phyloP scores from a whole-genome alignment of 208 protist species.

The Zelonia costaricensis region DNA sequence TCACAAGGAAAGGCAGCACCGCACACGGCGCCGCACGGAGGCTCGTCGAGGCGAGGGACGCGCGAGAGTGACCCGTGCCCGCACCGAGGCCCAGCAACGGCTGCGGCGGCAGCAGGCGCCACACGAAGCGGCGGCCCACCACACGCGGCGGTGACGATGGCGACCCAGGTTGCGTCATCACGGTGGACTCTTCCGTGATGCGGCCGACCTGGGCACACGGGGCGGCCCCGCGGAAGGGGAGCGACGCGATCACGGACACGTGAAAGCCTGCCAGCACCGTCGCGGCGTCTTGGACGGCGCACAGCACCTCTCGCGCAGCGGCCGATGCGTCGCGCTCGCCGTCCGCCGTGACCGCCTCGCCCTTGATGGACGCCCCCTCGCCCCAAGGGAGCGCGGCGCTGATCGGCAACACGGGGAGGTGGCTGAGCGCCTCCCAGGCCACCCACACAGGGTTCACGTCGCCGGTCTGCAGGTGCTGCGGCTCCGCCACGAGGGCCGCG shows the following conservation, averaged over 20 bases:
- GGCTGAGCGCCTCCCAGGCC: slow-evolving; percentile 53
- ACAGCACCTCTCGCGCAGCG: slow-evolving; percentile 1
- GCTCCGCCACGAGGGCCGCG: slow-evolving; percentile 50
- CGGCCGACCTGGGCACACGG: slow-evolving; percentile 29
- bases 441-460: slow-evolving; percentile 58
- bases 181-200: slow-evolving; percentile 20
- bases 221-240: slow-evolving; percentile 36
- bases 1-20: slow-evolving; percentile 45
- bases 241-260: slow-evolving; percentile 44
- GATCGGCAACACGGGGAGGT: slow-evolving; percentile 36
- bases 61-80: neutral
- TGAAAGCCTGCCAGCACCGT: slow-evolving; percentile 16
- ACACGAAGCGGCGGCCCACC: slow-evolving; percentile 26
- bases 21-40: neutral
- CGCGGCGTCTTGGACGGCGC: neutral
- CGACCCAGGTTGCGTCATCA: neutral
- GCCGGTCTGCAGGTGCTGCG: slow-evolving; percentile 7
- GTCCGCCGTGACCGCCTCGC: neutral
- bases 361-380: neutral
- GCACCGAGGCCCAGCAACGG: neutral
- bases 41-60: neutral
- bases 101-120: slow-evolving; percentile 27
- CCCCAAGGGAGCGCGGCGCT: neutral
- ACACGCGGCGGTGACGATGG: neutral
- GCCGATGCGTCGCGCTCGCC: neutral